These are phyloP conservation scores for Hypoxylon sp. DNA, from an alignment of 2,329 filamentous ascomycete species.

Conservation along the genomic window DNA sequence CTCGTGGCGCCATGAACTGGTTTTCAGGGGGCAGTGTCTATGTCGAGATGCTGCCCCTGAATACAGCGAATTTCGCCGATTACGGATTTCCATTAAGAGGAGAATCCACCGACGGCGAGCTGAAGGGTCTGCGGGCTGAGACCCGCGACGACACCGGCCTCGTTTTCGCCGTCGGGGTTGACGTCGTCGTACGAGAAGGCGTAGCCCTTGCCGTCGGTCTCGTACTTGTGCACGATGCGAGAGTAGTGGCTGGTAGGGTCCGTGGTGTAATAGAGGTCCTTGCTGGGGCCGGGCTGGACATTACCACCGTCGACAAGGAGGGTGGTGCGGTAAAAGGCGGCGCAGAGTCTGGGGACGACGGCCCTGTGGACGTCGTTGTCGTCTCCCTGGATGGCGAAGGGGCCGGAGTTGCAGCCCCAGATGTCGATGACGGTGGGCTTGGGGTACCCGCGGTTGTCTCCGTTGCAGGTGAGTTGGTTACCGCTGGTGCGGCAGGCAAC, in stretches of 20 bases:
- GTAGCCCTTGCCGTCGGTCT: constrained; percentile 72
- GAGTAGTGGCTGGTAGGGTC: constrained; percentile 68
- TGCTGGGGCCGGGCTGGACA: constrained; percentile 58
- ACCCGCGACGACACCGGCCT: constrained; percentile 65
- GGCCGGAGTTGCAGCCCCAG: constrained; percentile 65
- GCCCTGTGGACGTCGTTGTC: constrained; percentile 60
- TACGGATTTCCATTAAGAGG: constrained; percentile 50
- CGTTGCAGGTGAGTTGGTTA: constrained; percentile 56
- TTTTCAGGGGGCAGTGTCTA: constrained; percentile 27
- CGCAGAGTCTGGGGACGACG: constrained; percentile 63
- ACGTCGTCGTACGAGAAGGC: constrained; percentile 79
- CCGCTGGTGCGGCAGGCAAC: constrained; percentile 57
- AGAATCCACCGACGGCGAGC: constrained; percentile 61
- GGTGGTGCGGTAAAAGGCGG: constrained; percentile 64
- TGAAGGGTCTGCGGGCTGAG: constrained; percentile 60
- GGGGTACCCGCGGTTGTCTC: constrained; percentile 59
- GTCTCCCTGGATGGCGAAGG: constrained; percentile 56
- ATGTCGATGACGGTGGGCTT: constrained; percentile 62
- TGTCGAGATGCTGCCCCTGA: constrained; percentile 1
- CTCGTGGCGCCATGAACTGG: constrained; percentile 14
- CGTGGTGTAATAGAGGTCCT: constrained; percentile 60
- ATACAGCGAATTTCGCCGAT: neutral
- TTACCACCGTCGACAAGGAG: constrained; percentile 62
- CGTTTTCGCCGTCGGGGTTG: constrained; percentile 68
- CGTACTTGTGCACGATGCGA: constrained; percentile 70